Base-by-base conservation (phyloP, 2,329 filamentous ascomycete genomes). In the Plenodomus tracheiphilus region DNA sequence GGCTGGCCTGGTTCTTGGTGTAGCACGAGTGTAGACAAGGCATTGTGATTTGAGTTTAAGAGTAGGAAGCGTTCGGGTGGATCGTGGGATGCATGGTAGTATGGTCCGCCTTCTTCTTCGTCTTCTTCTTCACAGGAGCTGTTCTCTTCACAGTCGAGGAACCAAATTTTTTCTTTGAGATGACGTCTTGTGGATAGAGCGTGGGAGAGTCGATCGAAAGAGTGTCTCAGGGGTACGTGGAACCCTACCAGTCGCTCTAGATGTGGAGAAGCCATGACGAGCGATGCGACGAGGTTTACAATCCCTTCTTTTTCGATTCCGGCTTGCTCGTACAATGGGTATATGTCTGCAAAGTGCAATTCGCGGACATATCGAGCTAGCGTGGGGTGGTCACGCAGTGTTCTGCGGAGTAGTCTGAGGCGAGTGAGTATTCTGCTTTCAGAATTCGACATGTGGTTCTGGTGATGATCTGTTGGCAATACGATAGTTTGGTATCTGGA, bases 201-300 rank as follows among this genome's bases (percentile, higher is more conserved):
- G 59, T 84, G 75, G 10, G 76, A 81, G 17, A 82, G 64, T 17
- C 80, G 77, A 58, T 83, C 79, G 52, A 80, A 83, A 28, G 78
- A 72, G 48, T 81, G 79, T 34, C 75, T 73, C 56, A 80, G 82
- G 2, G 78, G 74, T n/a, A 79, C 69, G 41, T 77, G 74, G 47
- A 83, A 78, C 5, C 82, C 82, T 25, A 77, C 62, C 7, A 85
- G 65, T 20, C 75, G 74, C 64, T 85, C 80, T 18, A 85, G 65
- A 50, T 80, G 81, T 7, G 82, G 81, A 57, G 81, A 85, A 2
- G 77, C 76, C 77, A 83, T 82, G 25, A 85, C 79, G 32, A 85
- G 71, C 1, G 81, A 82, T 5, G 80, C 79, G 16, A 84, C 66
- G 16, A 79, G 50, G 48, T 82, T 77, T 37, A 79, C 70, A 43